Evolutionary conservation across 1,284 basidiomycete species (phyloP), one percentile per base, ranked within the genome.

Genomic region (Xerocomus minutiporus): DNA sequence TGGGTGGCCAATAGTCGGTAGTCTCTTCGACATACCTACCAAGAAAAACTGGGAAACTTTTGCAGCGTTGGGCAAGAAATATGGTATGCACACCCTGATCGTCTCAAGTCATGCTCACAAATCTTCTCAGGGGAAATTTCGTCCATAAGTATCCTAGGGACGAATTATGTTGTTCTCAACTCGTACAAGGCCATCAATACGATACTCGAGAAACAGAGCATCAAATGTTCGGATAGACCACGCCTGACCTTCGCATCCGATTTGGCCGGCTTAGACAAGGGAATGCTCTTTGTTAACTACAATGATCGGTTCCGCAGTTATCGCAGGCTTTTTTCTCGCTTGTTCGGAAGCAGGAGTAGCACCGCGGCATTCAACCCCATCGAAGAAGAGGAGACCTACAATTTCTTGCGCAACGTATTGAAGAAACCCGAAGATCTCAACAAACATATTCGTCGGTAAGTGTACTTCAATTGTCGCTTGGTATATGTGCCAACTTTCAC

Each of bases 11-110:
- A 23, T 72, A 25, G 50, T 39, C 4, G 36, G 36, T 4, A 79
- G 75, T 59, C 58, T 74, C 11, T 59, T 72, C 36, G 70, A 76
- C 44, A 68, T 80, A 64, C 71, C 77, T 0, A 54, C 60, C 2
- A 57, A 67, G 39, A 67, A 66, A 46, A 70, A 69, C 13, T 79
- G 77, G 77, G 62, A 75, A 35, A 69, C 66, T 0, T 80, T 75
- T 54, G 66, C 74, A 6, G 63, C 76, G 26, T 75, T 78, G 76
- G 69, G 75, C 17, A 61, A 66, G 40, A 70, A 69, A 64, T 77
- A 68, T 52, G 76, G 77, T 70, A 58, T 2, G 15, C 23, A 35
- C 11, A n/a, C 17, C 32, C 3, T 4, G 9, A 5, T 35, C 15
- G 2, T 46, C 7, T 25, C 12, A 13, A 20, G 7, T 11, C 12